Evolutionary conservation across 495 filamentous ascomycete genomes (phyloP).

Genomic region (Penicillium chermesinum): DNA sequence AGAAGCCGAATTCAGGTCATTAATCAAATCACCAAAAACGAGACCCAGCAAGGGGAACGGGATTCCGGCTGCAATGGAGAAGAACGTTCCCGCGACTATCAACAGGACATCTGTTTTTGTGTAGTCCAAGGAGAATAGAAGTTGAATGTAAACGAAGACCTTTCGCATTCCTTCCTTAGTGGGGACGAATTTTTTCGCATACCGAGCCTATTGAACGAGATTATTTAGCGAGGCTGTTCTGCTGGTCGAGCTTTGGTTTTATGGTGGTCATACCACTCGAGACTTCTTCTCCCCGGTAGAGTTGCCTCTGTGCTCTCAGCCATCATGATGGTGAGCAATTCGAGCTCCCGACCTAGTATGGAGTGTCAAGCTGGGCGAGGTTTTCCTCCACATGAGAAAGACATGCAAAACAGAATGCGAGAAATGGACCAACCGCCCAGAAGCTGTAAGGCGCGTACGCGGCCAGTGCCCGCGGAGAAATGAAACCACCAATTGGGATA

Average conservation of each 20-base stretch:
- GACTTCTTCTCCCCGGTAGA: neutral
- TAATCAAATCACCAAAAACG: constrained; percentile 61
- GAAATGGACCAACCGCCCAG: neutral
- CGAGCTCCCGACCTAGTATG: neutral
- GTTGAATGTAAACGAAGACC: constrained; percentile 21
- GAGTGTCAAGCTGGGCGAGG: neutral
- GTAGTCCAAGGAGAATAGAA: constrained; percentile 33
- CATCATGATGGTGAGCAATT: neutral
- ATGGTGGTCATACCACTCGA: neutral
- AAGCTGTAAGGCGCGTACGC: neutral
- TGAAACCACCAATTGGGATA: neutral
- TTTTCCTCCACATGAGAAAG: neutral
- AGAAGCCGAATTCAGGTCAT: constrained; percentile 37
- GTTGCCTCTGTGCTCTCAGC: neutral
- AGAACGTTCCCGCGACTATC: constrained; percentile 39
- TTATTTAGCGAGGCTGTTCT: neutral
- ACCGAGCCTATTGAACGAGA: neutral
- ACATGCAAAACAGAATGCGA: too few species aligned
- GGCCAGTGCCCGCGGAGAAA: neutral
- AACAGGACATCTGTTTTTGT: constrained; percentile 25
- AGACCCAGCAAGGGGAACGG: constrained; percentile 66
- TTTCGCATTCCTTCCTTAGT: constrained; percentile 15
- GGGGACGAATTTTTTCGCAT: constrained; percentile 15
- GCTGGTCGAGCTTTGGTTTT: neutral
- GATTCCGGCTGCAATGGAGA: constrained; percentile 56